Evolutionary conservation across 208 protist genomes (phyloP), one percentile per base, ranked within the genome.

Genomic region (Trypanosoma vivax): DNA sequence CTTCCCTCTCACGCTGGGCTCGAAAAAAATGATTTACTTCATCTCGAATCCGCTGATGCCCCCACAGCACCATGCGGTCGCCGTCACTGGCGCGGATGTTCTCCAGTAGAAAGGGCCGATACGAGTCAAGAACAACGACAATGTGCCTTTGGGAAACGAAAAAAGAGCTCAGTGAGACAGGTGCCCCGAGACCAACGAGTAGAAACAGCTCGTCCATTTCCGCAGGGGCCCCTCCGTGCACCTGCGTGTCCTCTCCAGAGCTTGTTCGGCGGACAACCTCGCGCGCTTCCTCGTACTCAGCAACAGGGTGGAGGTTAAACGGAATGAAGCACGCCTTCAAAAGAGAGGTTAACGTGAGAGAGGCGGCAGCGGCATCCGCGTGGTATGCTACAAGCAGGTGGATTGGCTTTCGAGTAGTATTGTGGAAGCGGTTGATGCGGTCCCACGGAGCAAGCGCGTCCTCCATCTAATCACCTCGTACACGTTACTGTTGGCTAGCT

Each of bases 1-100:
- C 33, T 48, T 76, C 69, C 14, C 30, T 13, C 45, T 60, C 47
- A 11, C 57, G 56, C 64, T 83, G 61, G 6, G 41, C 49, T 14
- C 54, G 65, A 35, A 94, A 91, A 47, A 94, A 94, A 1, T 57
- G 48, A 28, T 89, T 74, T 5, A 91, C 73, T 49, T 94, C 83
- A 3, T 59, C 62, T n/a, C 66, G 62, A 18, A 94, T 76, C 16
- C 57, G 50, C 25, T 74, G 66, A 25, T 51, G 60, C 33, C 73
- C 76, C 83, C 87, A 94, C 2, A 94, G 35, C 13, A 88, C 53
- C 9, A 86, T 62, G 24, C 69, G 60, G 2, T 42, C 38, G 50
- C 66, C 68, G 37, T 88, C 79, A 23, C 72, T 50, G 16, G 47
- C 54, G 5, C 82, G 76, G 0, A 94, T 53, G 53, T 88, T 94